phyloP scores from a whole-genome alignment of 305 asterid genomes.

The Nicotiana rustica region DNA sequence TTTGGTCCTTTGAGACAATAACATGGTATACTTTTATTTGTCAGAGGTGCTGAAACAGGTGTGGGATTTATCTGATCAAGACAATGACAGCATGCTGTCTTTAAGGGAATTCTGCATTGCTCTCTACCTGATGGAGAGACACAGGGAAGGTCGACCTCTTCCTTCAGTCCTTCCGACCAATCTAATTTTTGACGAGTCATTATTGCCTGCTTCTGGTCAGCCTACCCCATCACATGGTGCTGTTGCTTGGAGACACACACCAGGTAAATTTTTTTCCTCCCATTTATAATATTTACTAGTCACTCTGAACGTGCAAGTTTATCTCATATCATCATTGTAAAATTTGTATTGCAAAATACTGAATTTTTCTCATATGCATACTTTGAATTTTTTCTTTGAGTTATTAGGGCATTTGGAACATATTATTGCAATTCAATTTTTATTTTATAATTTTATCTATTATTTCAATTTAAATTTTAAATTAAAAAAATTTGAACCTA shows the following conservation, averaged over 20 bases:
- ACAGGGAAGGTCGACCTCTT: slow-evolving; percentile 86
- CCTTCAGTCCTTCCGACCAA: slow-evolving; percentile 75
- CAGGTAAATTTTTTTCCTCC: slow-evolving; percentile 57
- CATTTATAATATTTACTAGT: not conserved
- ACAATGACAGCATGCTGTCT: slow-evolving; percentile 95
- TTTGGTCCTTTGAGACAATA: slow-evolving; percentile 19
- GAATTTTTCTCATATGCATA: no score
- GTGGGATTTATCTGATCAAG: slow-evolving; percentile 99
- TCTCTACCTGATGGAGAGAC: slow-evolving; percentile 94
- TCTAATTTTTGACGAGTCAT: slow-evolving; percentile 68
- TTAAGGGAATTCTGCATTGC: slow-evolving; percentile 91
- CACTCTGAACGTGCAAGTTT: no score
- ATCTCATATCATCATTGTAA: no score
- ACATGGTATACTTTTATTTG: slow-evolving; percentile 41
- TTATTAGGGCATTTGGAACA: no score
- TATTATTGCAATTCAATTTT: no score
- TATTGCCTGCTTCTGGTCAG: slow-evolving; percentile 61
- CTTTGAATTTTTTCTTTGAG: no score
- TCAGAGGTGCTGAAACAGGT: slow-evolving; percentile 94
- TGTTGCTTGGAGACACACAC: slow-evolving; percentile 70
- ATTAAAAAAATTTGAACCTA: no score
- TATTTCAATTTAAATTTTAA: no score
- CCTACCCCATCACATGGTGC: slow-evolving; percentile 61
- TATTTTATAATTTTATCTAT: no score
- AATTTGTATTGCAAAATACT: no score